Conservation (phyloP, 78 protist genomes). For the Salpingoeca rosetta region DNA sequence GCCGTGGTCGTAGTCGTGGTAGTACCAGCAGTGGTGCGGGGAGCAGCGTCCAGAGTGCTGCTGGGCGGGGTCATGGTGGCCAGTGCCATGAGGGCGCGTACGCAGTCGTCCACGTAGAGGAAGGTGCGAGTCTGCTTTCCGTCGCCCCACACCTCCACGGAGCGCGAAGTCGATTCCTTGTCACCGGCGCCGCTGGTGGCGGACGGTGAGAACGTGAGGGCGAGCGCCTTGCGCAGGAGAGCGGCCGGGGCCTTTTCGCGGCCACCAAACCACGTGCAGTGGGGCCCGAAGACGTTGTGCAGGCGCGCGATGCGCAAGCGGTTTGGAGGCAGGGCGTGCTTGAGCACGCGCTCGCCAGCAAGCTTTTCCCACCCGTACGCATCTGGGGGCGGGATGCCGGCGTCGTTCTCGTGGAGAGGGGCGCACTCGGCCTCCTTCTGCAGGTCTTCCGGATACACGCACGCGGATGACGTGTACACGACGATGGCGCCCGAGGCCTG, state of each 20-base stretch:
- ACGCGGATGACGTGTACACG: slow-evolving; percentile 68
- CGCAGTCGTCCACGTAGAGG: slow-evolving; percentile 61
- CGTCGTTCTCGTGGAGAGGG: slow-evolving; percentile 61
- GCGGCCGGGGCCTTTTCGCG: slow-evolving; percentile 89
- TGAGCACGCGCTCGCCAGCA: slow-evolving; percentile 53
- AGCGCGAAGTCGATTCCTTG: too few species aligned
- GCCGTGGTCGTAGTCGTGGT: neutral
- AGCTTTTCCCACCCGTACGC: slow-evolving; percentile 83
- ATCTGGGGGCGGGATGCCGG: slow-evolving; percentile 78
- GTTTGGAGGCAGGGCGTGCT: slow-evolving; percentile 33
- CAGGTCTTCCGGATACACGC: slow-evolving; percentile 66
- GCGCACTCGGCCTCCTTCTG: slow-evolving; percentile 39
- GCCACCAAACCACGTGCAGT: slow-evolving; percentile 78
- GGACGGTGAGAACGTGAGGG: neutral
- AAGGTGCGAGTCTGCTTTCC: slow-evolving; percentile 75
- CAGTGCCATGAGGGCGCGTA: slow-evolving; percentile 52
- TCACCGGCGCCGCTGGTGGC: too few species aligned
- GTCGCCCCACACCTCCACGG: slow-evolving; percentile 81
- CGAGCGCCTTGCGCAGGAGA: slow-evolving; percentile 63
- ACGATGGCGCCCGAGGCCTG: slow-evolving; percentile 26
- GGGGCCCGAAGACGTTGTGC: slow-evolving; percentile 82
- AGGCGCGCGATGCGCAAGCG: slow-evolving; percentile 58
- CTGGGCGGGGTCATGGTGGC: neutral
- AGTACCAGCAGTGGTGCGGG: too few species aligned
- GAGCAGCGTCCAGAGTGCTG: too few species aligned